Percentiles rank a stretch among this genome's conserved stretches.
phyloP scores from a whole-genome alignment of 2,329 filamentous ascomycete species.

The Aspergillus sp. region DNA sequence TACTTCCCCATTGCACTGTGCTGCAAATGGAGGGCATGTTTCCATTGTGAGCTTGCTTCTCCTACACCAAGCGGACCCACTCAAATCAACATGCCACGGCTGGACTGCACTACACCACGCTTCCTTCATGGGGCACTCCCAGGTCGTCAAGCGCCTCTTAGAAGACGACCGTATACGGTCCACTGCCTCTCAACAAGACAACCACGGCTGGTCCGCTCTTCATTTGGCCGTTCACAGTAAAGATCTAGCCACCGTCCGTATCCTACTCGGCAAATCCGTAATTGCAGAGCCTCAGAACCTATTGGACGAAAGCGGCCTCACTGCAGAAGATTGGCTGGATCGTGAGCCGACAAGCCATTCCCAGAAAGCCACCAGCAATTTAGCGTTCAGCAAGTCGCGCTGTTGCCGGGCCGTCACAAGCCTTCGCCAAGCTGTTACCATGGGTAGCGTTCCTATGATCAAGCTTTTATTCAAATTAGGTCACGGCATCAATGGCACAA shows the following conservation, averaged over 20 bases:
- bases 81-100: slow-evolving; percentile 13
- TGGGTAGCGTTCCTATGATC: slow-evolving; percentile 17
- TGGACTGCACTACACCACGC: slow-evolving; percentile 15
- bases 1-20: slow-evolving; percentile 23
- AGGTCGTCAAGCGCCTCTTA: slow-evolving; percentile 21
- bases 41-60: slow-evolving; percentile 12
- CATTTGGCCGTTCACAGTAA: slow-evolving; percentile 24
- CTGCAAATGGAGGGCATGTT: slow-evolving; percentile 13
- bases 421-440: slow-evolving; percentile 23
- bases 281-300: slow-evolving; percentile 14
- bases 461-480: slow-evolving; percentile 24
- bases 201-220: slow-evolving; percentile 27
- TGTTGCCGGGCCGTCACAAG: slow-evolving; percentile 27
- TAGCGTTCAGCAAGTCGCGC: slow-evolving; percentile 29
- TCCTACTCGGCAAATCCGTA: slow-evolving; percentile 9
- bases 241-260: slow-evolving; percentile 18
- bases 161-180: slow-evolving; percentile 20
- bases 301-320: slow-evolving; percentile 23
- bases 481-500: slow-evolving; percentile 22
- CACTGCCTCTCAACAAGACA: slow-evolving; percentile 19
- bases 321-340: slow-evolving; percentile 27
- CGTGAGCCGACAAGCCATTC: slow-evolving; percentile 15
- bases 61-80: slow-evolving; percentile 8
- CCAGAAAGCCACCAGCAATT: slow-evolving; percentile 22
- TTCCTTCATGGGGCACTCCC: slow-evolving; percentile 25